These are phyloP conservation scores for Aureobasidium sp. DNA, from an alignment of 2,329 filamentous ascomycete species.

Conservation along the genomic window DNA sequence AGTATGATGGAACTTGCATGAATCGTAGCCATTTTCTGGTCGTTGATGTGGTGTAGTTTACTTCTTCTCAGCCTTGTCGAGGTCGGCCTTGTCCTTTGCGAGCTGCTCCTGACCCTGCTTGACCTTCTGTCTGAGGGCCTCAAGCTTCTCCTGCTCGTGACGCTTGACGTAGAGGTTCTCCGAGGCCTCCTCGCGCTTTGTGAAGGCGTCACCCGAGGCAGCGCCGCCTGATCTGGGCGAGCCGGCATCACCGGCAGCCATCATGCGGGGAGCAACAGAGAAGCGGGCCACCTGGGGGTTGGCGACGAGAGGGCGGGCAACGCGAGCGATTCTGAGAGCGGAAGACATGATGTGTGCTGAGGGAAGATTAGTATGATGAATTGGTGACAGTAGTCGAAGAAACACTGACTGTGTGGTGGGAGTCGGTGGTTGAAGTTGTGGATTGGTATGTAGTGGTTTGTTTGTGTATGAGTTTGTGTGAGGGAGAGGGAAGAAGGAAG, in stretches of 20 bases:
- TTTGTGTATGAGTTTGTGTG: conserved; percentile 1
- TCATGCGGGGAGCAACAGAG: conserved; percentile 35
- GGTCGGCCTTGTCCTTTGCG: conserved; percentile 27
- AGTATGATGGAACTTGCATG: not conserved
- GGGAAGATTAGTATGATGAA: not conserved
- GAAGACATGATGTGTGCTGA: conserved; percentile 17
- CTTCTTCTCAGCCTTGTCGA: conserved; percentile 22
- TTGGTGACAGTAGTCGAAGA: not conserved
- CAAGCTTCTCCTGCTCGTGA: conserved; percentile 79
- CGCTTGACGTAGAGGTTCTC: conserved; percentile 80
- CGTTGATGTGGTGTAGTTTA: not conserved
- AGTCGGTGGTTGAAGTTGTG: not conserved
- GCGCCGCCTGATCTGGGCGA: conserved; percentile 35
- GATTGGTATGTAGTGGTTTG: not conserved
- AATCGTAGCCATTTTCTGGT: conserved; percentile 2
- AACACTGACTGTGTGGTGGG: not conserved
- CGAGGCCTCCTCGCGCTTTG: conserved; percentile 77
- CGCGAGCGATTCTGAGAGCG: conserved; percentile 30
- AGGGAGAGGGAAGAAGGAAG: not conserved
- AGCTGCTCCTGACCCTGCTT: conserved; percentile 23
- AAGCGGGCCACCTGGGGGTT: conserved; percentile 33
- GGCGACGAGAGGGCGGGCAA: conserved; percentile 31
- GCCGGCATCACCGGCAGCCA: conserved; percentile 40
- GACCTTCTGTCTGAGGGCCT: conserved; percentile 31
- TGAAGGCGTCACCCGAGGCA: conserved; percentile 73